Evolutionary conservation across 2,329 filamentous ascomycete genomes (phyloP).

Genomic region (Phyllosticta citribraziliensis): DNA sequence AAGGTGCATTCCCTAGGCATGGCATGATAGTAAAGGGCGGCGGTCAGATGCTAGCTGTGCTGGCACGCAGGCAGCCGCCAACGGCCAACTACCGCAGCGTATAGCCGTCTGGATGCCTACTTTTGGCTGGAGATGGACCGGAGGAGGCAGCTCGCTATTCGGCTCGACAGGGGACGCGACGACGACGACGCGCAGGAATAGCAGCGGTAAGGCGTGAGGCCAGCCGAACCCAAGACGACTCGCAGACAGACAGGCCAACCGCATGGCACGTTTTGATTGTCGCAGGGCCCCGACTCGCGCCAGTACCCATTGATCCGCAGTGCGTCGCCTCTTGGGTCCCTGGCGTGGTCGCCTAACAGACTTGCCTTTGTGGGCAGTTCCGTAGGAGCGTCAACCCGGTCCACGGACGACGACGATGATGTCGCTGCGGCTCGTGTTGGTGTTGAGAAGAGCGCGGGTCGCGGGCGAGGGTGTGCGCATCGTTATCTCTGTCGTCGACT

Average conservation of each 20-base stretch:
- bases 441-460: neutral
- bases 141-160: neutral
- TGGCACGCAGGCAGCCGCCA: neutral
- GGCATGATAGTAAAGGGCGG: neutral
- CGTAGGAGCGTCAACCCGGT: neutral
- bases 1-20: too few relatives aligned
- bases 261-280: neutral
- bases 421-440: neutral
- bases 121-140: neutral
- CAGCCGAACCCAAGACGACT: neutral
- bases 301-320: neutral
- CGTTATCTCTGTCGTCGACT: neutral
- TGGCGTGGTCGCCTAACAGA: neutral
- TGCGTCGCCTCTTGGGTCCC: neutral
- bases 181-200: neutral
- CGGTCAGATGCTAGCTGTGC: neutral
- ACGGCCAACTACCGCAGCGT: neutral
- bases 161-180: neutral
- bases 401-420: neutral
- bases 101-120: neutral
- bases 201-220: neutral
- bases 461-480: neutral
- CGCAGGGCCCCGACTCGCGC: neutral
- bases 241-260: neutral
- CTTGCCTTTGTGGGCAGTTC: neutral